phyloP scores from a whole-genome alignment of 495 filamentous ascomycete species.

The Penicillium egyptiacum region DNA sequence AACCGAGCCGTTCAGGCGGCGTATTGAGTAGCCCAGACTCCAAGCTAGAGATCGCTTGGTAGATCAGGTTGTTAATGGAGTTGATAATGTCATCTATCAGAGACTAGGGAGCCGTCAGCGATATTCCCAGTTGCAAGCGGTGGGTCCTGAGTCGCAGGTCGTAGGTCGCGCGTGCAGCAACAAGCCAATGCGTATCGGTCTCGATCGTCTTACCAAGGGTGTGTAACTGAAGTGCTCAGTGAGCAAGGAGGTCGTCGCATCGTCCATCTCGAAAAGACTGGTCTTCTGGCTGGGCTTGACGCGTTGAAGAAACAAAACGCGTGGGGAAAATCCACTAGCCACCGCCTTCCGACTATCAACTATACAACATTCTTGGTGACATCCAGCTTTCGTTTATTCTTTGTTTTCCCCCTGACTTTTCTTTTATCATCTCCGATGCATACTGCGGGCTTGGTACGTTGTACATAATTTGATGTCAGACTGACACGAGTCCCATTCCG shows the following conservation, averaged over 20 bases:
- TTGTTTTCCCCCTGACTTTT: not conserved
- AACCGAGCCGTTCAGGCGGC: constrained; percentile 73
- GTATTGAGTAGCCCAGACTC: constrained; percentile 75
- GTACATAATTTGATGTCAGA: constrained; percentile 10
- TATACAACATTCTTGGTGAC: not conserved
- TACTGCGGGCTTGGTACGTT: not conserved
- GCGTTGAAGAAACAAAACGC: constrained; percentile 26
- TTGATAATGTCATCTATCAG: constrained; percentile 98
- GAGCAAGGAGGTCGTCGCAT: constrained; percentile 67
- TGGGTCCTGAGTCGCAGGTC: constrained; percentile 5
- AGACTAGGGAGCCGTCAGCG: constrained; percentile 54
- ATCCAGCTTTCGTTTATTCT: not conserved
- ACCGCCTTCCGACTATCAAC: constrained; percentile 21
- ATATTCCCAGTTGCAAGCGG: constrained; percentile 19
- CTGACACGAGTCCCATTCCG: constrained; percentile 1
- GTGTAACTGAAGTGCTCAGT: constrained; percentile 97
- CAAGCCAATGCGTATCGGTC: not conserved
- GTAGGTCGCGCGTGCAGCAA: constrained; percentile 13
- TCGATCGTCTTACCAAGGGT: constrained; percentile 67
- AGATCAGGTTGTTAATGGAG: constrained; percentile 84
- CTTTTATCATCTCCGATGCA: not conserved
- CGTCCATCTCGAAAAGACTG: constrained; percentile 38
- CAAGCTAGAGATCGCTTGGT: constrained; percentile 77
- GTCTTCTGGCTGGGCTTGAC: constrained; percentile 14
- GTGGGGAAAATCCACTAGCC: constrained; percentile 17